These are phyloP conservation scores for Cinchona pubescens DNA, from an alignment of 257 asterid species.

Conservation along the genomic window DNA sequence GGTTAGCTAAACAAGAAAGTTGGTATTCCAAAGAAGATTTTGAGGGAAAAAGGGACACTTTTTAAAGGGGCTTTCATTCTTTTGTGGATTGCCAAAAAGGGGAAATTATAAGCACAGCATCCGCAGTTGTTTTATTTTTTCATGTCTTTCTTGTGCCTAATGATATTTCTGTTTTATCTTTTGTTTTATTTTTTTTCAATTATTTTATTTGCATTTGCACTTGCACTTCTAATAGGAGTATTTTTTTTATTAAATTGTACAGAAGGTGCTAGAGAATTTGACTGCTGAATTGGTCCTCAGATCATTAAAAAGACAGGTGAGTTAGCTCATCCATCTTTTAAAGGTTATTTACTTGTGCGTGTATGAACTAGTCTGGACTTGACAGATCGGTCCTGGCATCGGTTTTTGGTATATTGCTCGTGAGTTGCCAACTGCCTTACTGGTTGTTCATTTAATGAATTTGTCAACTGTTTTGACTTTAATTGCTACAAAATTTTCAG, in stretches of 20 bases:
- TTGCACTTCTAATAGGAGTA: conserved; percentile 1
- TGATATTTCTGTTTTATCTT: conserved; percentile 40
- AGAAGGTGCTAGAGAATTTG: conserved; percentile 44
- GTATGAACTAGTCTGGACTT: conserved; percentile 4
- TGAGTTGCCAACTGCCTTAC: conserved; percentile 64
- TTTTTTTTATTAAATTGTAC: conserved; percentile 28
- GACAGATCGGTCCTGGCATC: conserved; percentile 25
- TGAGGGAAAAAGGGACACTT: conserved; percentile 6
- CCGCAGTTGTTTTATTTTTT: conserved; percentile 26
- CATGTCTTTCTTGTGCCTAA: conserved; percentile 75
- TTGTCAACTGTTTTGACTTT: conserved; percentile 32
- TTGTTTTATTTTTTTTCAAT: conserved; percentile 10
- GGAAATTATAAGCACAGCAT: conserved; percentile 16
- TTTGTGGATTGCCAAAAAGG: not conserved
- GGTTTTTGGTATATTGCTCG: conserved; percentile 36
- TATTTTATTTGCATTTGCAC: conserved; percentile 16
- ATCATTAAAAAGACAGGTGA: conserved; percentile 43
- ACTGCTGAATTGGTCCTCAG: conserved; percentile 32
- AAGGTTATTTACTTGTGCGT: conserved; percentile 4
- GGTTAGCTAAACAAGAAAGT: not conserved
- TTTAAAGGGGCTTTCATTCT: not conserved
- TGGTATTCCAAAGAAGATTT: conserved; percentile 6
- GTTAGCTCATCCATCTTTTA: conserved; percentile 27
- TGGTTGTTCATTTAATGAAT: conserved; percentile 54
- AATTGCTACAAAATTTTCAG: conserved; percentile 23